Evolutionary conservation across 1,284 basidiomycete genomes (phyloP).

Genomic region (Ganoderma resinaceum): DNA sequence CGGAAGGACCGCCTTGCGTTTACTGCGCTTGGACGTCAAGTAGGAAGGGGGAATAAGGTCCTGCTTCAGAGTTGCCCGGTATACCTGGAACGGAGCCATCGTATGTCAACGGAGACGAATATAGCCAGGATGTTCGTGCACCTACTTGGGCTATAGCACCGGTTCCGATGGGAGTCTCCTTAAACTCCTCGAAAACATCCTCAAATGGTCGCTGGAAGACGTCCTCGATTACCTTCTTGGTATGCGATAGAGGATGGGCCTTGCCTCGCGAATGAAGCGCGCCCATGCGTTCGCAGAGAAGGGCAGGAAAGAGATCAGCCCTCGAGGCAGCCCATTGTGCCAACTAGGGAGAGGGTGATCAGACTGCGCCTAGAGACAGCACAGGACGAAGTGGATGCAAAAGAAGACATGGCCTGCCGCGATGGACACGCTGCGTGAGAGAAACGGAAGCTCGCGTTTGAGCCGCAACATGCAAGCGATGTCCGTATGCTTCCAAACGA

Average conservation of each 20-base stretch:
- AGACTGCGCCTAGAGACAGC: neutral
- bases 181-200: conserved; percentile 93
- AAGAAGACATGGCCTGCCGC: neutral
- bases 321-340: conserved; percentile 99
- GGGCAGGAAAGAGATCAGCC: conserved; percentile 92
- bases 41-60: conserved; percentile 87
- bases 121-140: conserved; percentile 21
- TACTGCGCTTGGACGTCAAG: conserved; percentile 68
- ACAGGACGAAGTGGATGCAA: neutral
- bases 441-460: neutral
- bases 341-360: conserved; percentile 59
- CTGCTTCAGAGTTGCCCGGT: conserved; percentile 84
- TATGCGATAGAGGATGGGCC: conserved; percentile 86
- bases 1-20: conserved; percentile 54
- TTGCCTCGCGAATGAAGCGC: conserved; percentile 90
- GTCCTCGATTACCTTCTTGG: conserved; percentile 82
- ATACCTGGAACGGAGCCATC: conserved; percentile 62
- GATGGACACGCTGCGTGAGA: neutral
- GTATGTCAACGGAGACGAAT: neutral
- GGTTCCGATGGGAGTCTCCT: conserved; percentile 89
- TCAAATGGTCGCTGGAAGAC: conserved; percentile 87
- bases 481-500: neutral
- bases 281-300: conserved; percentile 89
- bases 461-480: neutral
- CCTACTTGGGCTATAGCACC: conserved; percentile 95